Evolutionary conservation across 768 basidiomycete genomes (phyloP).

Genomic region (Mycena haematopus): DNA sequence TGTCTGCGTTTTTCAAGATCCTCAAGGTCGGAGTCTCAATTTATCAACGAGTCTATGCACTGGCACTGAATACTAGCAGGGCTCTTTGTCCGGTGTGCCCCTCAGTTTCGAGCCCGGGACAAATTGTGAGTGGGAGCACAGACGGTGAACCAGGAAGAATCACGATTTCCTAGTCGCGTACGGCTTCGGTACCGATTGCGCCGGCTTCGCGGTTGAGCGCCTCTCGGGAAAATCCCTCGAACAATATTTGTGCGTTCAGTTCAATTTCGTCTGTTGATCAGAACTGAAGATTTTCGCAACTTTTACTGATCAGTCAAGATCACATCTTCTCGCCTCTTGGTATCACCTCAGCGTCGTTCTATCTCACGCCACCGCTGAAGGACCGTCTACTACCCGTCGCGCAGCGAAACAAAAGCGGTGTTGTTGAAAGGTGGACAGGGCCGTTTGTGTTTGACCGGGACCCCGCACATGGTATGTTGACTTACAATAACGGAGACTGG

Average conservation of each 20-base stretch:
- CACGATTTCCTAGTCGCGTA: constrained; percentile 20
- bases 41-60: not conserved
- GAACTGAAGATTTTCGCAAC: not conserved
- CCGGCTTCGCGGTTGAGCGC: constrained; percentile 39
- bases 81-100: constrained; percentile 34
- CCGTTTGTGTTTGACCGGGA: constrained; percentile 25
- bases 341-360: constrained; percentile 33
- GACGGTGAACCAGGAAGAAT: not conserved
- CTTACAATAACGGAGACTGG: not conserved
- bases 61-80: constrained; percentile 22
- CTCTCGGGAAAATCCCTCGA: constrained; percentile 37
- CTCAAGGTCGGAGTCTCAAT: constrained; percentile 29
- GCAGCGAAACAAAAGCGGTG: constrained; percentile 24
- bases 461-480: constrained; percentile 11
- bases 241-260: constrained; percentile 36
- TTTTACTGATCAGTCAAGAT: constrained; percentile 28
- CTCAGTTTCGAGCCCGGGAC: constrained; percentile 39
- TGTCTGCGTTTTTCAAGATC: constrained; percentile 34
- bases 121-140: not conserved
- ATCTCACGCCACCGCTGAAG: constrained; percentile 29
- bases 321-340: constrained; percentile 33
- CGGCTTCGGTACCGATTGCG: constrained; percentile 33
- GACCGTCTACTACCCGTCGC: constrained; percentile 22
- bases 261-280: not conserved
- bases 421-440: constrained; percentile 18